Percentiles rank a stretch among this genome's conserved stretches.
Evolutionary conservation across 148 eudicot species (phyloP).

Genomic region (Tetragonia tetragonoides): DNA sequence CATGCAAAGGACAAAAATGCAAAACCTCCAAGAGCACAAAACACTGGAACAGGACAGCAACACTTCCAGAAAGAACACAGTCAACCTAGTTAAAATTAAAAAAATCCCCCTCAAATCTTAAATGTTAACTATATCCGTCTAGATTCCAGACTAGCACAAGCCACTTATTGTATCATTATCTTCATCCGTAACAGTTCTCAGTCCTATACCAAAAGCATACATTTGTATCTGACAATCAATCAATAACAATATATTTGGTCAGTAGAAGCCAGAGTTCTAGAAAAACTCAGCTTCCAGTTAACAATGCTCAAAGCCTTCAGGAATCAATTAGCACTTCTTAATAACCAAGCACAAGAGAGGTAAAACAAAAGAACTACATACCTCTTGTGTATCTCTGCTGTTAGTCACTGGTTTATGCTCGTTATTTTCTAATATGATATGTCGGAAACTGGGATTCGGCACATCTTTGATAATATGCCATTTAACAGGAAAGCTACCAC

Average conservation of each 20-base stretch:
- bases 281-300: not conserved
- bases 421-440: constrained; percentile 86
- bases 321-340: not conserved
- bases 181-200: not conserved
- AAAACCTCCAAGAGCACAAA: not conserved
- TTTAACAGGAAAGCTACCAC: constrained; percentile 94
- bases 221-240: too few species aligned
- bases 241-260: not conserved
- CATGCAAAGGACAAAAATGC: not conserved
- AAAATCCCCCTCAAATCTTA: not conserved
- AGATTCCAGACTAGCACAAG: not conserved
- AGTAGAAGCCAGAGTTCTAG: not conserved
- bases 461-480: constrained; percentile 97
- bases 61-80: not conserved
- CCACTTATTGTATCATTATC: not conserved
- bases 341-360: not conserved
- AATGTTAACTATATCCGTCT: not conserved
- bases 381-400: constrained; percentile 99
- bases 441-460: constrained; percentile 78
- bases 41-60: not conserved
- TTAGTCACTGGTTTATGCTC: constrained; percentile 97
- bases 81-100: not conserved
- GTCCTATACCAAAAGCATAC: not conserved
- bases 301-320: not conserved
- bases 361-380: constrained; percentile 20